A percentile compares a stretch with the other conserved stretches of the same genome.
Conservation (phyloP, 208 protist species). For the Wallacemonas collosoma region DNA sequence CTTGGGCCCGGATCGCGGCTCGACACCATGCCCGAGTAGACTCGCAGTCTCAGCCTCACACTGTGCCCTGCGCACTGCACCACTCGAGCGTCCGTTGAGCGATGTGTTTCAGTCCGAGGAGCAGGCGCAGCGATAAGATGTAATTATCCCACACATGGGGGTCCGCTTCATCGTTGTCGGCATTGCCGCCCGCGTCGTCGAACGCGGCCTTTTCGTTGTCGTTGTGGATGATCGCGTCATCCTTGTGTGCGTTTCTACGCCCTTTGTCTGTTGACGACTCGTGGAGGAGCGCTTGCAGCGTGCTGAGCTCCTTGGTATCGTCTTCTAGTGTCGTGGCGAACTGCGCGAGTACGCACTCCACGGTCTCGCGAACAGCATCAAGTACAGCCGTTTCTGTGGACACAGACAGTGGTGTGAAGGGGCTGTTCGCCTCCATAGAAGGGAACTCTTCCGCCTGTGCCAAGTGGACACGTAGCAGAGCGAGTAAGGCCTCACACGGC, state of each 20-base stretch:
- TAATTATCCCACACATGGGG: conserved; percentile 34
- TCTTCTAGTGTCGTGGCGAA: conserved; percentile 72
- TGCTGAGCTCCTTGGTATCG: conserved; percentile 45
- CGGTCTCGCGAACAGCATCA: conserved; percentile 43
- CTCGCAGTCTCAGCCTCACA: too few relatives aligned
- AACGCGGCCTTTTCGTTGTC: neutral
- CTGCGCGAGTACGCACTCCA: conserved; percentile 53
- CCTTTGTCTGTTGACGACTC: neutral
- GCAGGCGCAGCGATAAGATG: conserved; percentile 55
- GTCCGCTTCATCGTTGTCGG: conserved; percentile 21
- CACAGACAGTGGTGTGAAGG: conserved; percentile 51
- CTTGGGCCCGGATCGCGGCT: neutral
- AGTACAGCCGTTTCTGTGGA: conserved; percentile 63
- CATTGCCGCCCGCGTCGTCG: conserved; percentile 4
- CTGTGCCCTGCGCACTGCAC: conserved; percentile 31
- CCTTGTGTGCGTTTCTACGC: neutral
- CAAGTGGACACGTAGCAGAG: conserved; percentile 77
- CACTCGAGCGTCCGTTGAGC: conserved; percentile 51
- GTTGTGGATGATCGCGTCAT: neutral
- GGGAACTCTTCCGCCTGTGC: conserved; percentile 73
- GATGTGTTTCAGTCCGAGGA: conserved; percentile 78
- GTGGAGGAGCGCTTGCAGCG: conserved; percentile 17
- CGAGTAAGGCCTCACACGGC: conserved; percentile 63
- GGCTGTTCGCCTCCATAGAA: conserved; percentile 57
- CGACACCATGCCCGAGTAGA: neutral